phyloP scores from a whole-genome alignment of 1,284 basidiomycete genomes.

The Heterobasidion annosum region DNA sequence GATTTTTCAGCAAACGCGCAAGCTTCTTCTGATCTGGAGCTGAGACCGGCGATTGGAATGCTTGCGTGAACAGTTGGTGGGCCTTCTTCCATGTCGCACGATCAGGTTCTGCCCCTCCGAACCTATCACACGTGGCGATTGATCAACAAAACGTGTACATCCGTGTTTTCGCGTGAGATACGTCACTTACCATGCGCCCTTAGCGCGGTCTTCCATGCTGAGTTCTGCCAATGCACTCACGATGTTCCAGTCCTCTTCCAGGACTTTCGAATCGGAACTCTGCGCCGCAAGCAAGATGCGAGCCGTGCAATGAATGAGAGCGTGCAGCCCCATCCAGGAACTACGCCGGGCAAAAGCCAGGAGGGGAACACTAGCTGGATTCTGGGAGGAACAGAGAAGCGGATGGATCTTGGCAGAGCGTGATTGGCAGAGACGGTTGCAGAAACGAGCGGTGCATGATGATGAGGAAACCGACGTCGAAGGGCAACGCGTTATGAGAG shows the following conservation, averaged over 20 bases:
- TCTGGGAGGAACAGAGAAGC: conserved; percentile 67
- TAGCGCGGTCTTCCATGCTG: conserved; percentile 58
- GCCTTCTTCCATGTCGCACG: conserved; percentile 55
- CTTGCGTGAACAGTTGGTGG: conserved; percentile 43
- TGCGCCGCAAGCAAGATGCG: conserved; percentile 53
- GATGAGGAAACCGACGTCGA: conserved; percentile 31
- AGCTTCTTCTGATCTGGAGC: conserved; percentile 48
- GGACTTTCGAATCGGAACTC: conserved; percentile 27
- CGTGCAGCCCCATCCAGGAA: conserved; percentile 72
- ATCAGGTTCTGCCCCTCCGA: conserved; percentile 39
- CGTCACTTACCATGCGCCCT: conserved; percentile 36
- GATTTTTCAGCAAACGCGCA: conserved; percentile 44
- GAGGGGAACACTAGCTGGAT: conserved; percentile 56
- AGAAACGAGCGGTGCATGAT: conserved; percentile 62
- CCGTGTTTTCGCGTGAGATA: conserved; percentile 5
- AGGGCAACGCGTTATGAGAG: conserved; percentile 41
- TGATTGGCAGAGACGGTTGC: conserved; percentile 66
- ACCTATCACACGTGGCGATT: conserved; percentile 11
- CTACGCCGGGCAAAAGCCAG: conserved; percentile 48
- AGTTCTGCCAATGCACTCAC: conserved; percentile 47
- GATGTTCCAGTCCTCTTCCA: conserved; percentile 41
- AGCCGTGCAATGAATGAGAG: conserved; percentile 58
- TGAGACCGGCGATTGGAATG: conserved; percentile 46
- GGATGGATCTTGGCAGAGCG: conserved; percentile 58
- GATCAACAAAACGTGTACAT: background rate